These are phyloP conservation scores for Polygonum aviculare DNA, from an alignment of 148 eudicot genomes.

Conservation along the genomic window DNA sequence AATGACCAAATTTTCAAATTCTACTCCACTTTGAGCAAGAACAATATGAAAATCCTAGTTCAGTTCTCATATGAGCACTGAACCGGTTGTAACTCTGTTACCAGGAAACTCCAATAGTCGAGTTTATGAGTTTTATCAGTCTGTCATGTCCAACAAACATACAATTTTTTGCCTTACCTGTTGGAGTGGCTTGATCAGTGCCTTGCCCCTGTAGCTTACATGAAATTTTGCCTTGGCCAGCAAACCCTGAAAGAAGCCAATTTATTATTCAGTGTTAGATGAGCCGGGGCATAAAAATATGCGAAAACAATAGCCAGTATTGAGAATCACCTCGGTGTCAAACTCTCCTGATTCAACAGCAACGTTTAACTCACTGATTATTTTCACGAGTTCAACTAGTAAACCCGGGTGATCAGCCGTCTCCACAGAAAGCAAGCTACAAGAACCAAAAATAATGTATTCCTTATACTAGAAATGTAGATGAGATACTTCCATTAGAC, in stretches of 20 bases:
- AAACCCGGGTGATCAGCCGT: conserved; percentile 88
- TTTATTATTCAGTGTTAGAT: background rate
- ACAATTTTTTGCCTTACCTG: conserved; percentile 39
- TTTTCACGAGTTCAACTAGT: conserved; percentile 87
- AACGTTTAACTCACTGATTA: conserved; percentile 62
- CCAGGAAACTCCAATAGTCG: too few relatives aligned
- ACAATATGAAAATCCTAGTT: background rate
- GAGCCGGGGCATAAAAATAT: background rate
- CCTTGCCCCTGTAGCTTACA: conserved; percentile 65
- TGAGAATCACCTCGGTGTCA: conserved; percentile 70
- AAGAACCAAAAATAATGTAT: background rate
- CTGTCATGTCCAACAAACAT: background rate
- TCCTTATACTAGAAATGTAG: background rate
- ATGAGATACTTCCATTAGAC: background rate
- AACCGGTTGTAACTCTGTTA: background rate
- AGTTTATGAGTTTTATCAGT: background rate
- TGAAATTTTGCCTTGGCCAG: conserved; percentile 91
- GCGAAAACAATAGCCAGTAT: background rate
- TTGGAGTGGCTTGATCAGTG: conserved; percentile 74
- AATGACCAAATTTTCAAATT: background rate
- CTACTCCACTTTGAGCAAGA: background rate
- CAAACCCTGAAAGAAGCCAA: conserved; percentile 42
- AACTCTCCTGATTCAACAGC: conserved; percentile 87
- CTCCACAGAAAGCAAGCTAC: conserved; percentile 80
- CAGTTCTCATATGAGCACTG: background rate